Conservation (phyloP, 495 filamentous ascomycete species). For the Parathielavia hyrcaniae region DNA sequence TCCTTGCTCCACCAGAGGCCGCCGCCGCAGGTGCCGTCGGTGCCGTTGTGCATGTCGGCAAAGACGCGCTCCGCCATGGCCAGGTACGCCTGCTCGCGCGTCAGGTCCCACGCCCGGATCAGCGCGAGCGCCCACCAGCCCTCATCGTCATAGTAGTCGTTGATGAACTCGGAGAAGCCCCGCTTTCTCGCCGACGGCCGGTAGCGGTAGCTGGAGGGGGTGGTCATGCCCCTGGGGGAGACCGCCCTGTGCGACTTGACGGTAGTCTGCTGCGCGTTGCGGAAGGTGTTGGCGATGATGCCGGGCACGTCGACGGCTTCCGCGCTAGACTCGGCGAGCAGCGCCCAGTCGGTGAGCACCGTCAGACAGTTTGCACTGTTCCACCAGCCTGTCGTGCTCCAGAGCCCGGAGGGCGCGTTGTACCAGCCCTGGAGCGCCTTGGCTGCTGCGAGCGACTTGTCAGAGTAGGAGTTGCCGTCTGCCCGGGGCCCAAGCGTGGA, state of each 20-base stretch:
- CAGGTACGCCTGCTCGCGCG: slow-evolving; percentile 49
- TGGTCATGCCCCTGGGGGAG: slow-evolving; percentile 25
- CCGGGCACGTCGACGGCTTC: slow-evolving; percentile 30
- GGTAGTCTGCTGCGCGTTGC: slow-evolving; percentile 35
- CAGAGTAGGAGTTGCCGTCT: slow-evolving; percentile 24
- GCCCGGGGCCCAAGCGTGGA: slow-evolving; percentile 26
- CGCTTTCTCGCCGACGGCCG: slow-evolving; percentile 15
- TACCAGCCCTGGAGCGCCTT: slow-evolving; percentile 58
- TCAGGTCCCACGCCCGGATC: slow-evolving; percentile 60
- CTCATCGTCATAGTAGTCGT: slow-evolving; percentile 65
- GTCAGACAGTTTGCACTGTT: slow-evolving; percentile 67
- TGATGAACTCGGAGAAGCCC: slow-evolving; percentile 49
- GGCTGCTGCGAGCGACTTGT: slow-evolving; percentile 43
- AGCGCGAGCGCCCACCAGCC: slow-evolving; percentile 67
- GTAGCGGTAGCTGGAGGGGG: slow-evolving; percentile 32
- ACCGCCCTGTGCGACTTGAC: slow-evolving; percentile 33
- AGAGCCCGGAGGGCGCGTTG: slow-evolving; percentile 54
- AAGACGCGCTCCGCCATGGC: slow-evolving; percentile 55
- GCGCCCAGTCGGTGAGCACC: slow-evolving; percentile 55
- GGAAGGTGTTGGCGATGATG: slow-evolving; percentile 41
- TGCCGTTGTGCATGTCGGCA: slow-evolving; percentile 53
- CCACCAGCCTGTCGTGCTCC: slow-evolving; percentile 68
- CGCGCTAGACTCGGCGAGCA: slow-evolving; percentile 29
- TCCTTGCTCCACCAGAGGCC: slow-evolving; percentile 67
- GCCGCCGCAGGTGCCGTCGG: slow-evolving; percentile 51